phyloP scores from a whole-genome alignment of 305 asterid genomes.

The Withania somnifera region DNA sequence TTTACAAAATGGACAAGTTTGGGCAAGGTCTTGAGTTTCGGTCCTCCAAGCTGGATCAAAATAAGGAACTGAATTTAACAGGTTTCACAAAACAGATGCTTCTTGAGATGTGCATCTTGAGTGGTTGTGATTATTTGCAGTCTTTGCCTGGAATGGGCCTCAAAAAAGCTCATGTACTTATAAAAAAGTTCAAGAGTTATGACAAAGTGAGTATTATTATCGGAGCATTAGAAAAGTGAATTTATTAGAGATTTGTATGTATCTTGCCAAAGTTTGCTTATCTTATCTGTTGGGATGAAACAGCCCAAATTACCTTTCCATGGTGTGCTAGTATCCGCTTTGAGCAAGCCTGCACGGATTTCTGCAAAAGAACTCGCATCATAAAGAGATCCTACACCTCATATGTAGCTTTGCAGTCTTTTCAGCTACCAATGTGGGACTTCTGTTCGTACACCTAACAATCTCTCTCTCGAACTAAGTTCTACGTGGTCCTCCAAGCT shows the following conservation, averaged over 20 bases:
- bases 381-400: too few species aligned
- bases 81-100: conserved; percentile 85
- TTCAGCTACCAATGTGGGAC: too few species aligned
- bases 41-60: conserved; percentile 44
- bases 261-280: neutral
- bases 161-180: conserved; percentile 70
- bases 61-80: conserved; percentile 58
- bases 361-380: too few species aligned
- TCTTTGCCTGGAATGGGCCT: conserved; percentile 97
- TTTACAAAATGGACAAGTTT: conserved; percentile 96
- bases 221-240: neutral
- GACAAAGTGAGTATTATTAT: conserved; percentile 45
- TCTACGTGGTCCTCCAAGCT: too few species aligned
- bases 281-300: too few species aligned
- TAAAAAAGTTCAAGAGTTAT: conserved; percentile 59
- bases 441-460: too few species aligned
- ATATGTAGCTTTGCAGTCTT: too few species aligned
- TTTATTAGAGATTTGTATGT: neutral
- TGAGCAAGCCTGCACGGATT: too few species aligned
- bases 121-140: conserved; percentile 92
- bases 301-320: too few species aligned
- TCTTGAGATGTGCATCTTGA: conserved; percentile 94
- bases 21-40: conserved; percentile 92
- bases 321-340: too few species aligned
- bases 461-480: too few species aligned